Conservation (phyloP, 345 rosid species). For the Heritiera fomes region DNA sequence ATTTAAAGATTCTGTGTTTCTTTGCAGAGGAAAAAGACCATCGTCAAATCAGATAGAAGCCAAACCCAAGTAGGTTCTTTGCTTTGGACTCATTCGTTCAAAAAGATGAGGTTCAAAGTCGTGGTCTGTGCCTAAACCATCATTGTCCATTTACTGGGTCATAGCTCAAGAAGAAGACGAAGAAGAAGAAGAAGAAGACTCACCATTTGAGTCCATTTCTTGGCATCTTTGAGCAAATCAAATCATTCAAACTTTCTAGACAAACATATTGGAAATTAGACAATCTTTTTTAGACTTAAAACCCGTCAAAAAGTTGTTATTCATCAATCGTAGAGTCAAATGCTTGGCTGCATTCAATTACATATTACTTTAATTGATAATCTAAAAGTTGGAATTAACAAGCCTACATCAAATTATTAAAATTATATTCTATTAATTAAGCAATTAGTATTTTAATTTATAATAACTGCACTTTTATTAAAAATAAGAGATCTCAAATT, state of each 20-base stretch:
- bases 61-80: neutral
- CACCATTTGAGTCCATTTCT: too few relatives aligned
- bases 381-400: too few relatives aligned
- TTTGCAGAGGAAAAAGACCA: neutral
- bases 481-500: too few relatives aligned
- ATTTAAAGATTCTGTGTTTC: constrained; percentile 6
- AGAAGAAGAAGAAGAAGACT: neutral
- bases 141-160: neutral
- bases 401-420: too few relatives aligned
- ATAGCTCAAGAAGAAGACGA: neutral
- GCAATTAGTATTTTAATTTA: too few relatives aligned
- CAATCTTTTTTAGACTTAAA: neutral
- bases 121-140: neutral
- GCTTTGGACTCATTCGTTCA: constrained; percentile 8
- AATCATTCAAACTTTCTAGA: neutral
- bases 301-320: neutral
- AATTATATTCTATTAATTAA: too few relatives aligned
- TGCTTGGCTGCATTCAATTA: too few relatives aligned
- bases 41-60: constrained; percentile 4
- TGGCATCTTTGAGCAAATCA: too few relatives aligned
- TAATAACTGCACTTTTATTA: too few relatives aligned
- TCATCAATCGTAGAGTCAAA: too few relatives aligned
- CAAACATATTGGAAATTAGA: neutral
- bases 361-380: too few relatives aligned
- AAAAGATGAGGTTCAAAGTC: too few relatives aligned